Evolutionary conservation across 805 yeast genomes (phyloP), one percentile per base, ranked within the genome.

Genomic region (Wickerhamiella galacta): DNA sequence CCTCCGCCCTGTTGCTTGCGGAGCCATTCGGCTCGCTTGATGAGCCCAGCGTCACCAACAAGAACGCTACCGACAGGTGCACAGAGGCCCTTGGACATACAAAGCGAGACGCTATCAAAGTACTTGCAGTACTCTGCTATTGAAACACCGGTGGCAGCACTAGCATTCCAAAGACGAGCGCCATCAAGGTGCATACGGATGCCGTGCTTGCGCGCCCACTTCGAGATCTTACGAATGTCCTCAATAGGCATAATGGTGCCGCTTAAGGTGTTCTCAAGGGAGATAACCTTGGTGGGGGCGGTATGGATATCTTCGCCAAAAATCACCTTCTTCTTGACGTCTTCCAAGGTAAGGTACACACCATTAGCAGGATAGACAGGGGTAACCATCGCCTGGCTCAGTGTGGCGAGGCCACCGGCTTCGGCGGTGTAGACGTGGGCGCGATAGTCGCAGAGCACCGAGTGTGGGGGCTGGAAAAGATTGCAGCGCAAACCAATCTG

Each of bases 1-100:
- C 95, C 95, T 45, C 95, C 95, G 50, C 95, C 95, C 42, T 71
- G 70, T 58, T 85, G 95, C 49, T 85, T 85, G 45, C 79, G 76
- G 60, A 83, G 77, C 57, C 83, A 93, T 51, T 72, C 75, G 26
- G 90, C 81, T 48, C 70, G 73, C 45, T 61, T 57, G 40, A 82
- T 74, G 44, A 72, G 64, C 32, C 59, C 57, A 25, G 51, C 47
- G 29, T 61, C 57, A 25, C 93, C 90, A 25, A 82, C 94, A 28
- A 85, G 62, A 4, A 83, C 70, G 11, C 93, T 76, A 6, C 95
- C 95, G 47, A 85, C 73, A 37, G 95, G 95, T 1, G 95, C 95
- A 38, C 94, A 94, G 47, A 83, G 62, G 4, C 92, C 75, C 54
- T 85, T 85, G 31, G 94, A 81, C 32, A 85, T 57, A 54, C 95